phyloP scores from a whole-genome alignment of 176 grass and related monocot genomes.

The Bonia amplexicaulis region DNA sequence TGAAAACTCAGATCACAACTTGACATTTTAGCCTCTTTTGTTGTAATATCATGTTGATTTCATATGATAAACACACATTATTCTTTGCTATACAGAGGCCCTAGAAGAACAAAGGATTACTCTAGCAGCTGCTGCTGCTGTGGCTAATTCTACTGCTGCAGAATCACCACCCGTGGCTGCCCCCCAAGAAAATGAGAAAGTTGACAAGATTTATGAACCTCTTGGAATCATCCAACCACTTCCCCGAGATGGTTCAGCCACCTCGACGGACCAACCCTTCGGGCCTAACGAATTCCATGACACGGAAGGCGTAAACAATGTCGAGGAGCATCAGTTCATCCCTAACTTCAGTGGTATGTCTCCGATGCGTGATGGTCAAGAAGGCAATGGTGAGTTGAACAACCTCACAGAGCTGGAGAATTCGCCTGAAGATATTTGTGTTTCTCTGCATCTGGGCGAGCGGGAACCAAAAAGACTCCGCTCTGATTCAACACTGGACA shows the following conservation, averaged over 20 bases:
- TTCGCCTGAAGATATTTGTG: slow-evolving; percentile 51
- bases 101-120: slow-evolving; percentile 69
- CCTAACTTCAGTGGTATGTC: slow-evolving; percentile 67
- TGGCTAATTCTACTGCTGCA: slow-evolving; percentile 51
- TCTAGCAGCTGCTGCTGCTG: slow-evolving; percentile 35
- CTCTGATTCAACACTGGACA: slow-evolving; percentile 40
- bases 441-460: slow-evolving; percentile 66
- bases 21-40: neutral
- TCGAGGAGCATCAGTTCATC: slow-evolving; percentile 86
- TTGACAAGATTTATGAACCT: slow-evolving; percentile 61
- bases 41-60: slow-evolving; percentile 27
- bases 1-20: neutral
- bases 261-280: slow-evolving; percentile 28
- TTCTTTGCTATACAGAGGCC: slow-evolving; percentile 53
- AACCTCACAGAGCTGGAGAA: slow-evolving; percentile 27
- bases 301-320: slow-evolving; percentile 42
- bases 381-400: slow-evolving; percentile 38
- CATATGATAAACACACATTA: neutral
- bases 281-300: slow-evolving; percentile 42
- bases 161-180: slow-evolving; percentile 53
- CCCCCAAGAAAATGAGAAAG: slow-evolving; percentile 52
- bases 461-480: slow-evolving; percentile 58
- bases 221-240: slow-evolving; percentile 50
- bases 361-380: slow-evolving; percentile 35
- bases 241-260: slow-evolving; percentile 43